A percentile compares a stretch with the other conserved stretches of the same genome.
Evolutionary conservation across 2,329 filamentous ascomycete species (phyloP).

Genomic region (Xylaria sp.): DNA sequence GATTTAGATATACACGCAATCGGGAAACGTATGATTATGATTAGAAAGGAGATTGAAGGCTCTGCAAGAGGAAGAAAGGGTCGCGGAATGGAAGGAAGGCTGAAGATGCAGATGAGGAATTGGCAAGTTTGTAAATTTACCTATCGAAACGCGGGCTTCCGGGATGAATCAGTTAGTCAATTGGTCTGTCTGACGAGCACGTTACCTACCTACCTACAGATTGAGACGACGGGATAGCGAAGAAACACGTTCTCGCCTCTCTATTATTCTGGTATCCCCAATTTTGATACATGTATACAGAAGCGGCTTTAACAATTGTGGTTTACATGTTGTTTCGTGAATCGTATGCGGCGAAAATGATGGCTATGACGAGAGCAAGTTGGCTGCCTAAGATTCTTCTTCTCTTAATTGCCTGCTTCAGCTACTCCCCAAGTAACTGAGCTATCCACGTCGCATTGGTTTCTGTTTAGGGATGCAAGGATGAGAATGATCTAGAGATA

Average conservation of each 20-base stretch:
- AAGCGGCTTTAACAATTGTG: not conserved
- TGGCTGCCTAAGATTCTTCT: too few species aligned
- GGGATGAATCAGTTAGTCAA: not conserved
- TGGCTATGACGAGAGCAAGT: too few species aligned
- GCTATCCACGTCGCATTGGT: too few species aligned
- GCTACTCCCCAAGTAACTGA: too few species aligned
- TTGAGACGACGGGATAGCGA: too few species aligned
- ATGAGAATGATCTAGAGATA: too few species aligned
- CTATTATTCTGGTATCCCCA: not conserved
- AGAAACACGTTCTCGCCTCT: not conserved
- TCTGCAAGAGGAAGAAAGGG: not conserved
- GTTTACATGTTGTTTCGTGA: too few species aligned
- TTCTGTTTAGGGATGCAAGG: too few species aligned
- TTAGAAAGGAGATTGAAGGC: constrained; percentile 11
- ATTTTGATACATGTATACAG: not conserved
- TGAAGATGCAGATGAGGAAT: not conserved
- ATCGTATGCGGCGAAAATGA: too few species aligned
- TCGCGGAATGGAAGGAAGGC: not conserved
- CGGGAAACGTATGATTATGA: constrained; percentile 13
- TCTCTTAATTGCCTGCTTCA: not conserved
- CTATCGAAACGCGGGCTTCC: not conserved
- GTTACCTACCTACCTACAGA: too few species aligned
- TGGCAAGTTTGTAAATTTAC: not conserved
- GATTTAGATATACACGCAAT: constrained; percentile 19
- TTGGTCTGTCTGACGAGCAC: constrained; percentile 2